A percentile compares a stretch with the other conserved stretches of the same genome.
Conservation (phyloP, 73 alveolate species). For the Paramecium sonneborni region DNA sequence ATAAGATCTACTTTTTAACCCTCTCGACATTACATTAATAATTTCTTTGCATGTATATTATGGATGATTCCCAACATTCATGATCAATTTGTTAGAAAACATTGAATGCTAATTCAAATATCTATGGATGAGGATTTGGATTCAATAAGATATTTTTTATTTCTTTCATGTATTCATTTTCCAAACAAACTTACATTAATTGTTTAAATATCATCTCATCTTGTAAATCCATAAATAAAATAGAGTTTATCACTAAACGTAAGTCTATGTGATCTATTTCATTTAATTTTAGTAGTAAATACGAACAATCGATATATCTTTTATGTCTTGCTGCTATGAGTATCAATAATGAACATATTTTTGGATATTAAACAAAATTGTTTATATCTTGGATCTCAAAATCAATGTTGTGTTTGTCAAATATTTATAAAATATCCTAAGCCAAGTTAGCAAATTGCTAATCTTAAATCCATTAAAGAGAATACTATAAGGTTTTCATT, state of each 20-base stretch:
- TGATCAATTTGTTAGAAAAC: neutral
- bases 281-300: neutral
- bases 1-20: neutral
- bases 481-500: neutral
- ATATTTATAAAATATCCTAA: neutral
- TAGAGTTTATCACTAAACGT: neutral
- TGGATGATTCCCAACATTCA: neutral
- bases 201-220: neutral
- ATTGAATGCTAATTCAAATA: neutral
- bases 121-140: neutral
- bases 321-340: neutral
- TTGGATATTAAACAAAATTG: neutral
- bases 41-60: neutral
- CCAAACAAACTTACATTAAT: neutral
- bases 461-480: neutral
- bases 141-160: neutral
- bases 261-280: neutral
- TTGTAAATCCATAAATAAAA: neutral
- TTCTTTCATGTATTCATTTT: neutral
- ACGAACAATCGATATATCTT: neutral
- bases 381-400: neutral
- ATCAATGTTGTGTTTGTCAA: conserved; percentile 33
- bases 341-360: neutral
- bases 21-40: neutral
- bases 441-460: neutral